A percentile compares a stretch with the other conserved stretches of the same genome.
Conservation (phyloP, 169 alveolate species). For the Eimeria tenella region DNA sequence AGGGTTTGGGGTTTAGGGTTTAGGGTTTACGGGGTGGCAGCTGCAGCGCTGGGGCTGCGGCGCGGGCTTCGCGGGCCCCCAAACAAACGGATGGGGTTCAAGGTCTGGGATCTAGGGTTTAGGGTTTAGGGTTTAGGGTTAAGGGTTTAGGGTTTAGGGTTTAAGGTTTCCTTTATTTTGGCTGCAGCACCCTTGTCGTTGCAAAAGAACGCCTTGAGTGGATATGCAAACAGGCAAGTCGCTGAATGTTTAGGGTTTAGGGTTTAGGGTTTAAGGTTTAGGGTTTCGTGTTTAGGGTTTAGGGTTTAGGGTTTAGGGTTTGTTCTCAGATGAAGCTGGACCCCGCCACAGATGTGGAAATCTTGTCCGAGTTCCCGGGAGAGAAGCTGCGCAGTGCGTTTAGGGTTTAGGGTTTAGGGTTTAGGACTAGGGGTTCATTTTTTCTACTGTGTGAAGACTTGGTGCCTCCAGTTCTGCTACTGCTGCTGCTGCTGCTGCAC, state of each 20-base stretch:
- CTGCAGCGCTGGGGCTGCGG: too few species aligned
- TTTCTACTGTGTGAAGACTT: background rate
- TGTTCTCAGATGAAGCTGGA: slow-evolving; percentile 34
- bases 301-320: background rate
- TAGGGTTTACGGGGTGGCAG: background rate
- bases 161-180: background rate
- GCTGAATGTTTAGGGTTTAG: background rate
- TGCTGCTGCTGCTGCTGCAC: too few species aligned
- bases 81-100: too few species aligned
- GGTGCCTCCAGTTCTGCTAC: background rate
- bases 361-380: slow-evolving; percentile 25
- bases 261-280: background rate
- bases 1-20: background rate
- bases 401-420: background rate
- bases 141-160: background rate
- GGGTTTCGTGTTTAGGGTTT: background rate
- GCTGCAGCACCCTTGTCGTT: slow-evolving; percentile 66
- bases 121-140: background rate
- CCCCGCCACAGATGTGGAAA: slow-evolving; percentile 1
- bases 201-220: slow-evolving; percentile 65
- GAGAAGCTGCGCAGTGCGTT: slow-evolving; percentile 19
- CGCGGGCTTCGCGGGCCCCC: too few species aligned
- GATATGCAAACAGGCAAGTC: slow-evolving; percentile 53
- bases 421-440: background rate
- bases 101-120: background rate